Conservation (phyloP, 2,329 filamentous ascomycete species). For the Monilinia fructigena region DNA sequence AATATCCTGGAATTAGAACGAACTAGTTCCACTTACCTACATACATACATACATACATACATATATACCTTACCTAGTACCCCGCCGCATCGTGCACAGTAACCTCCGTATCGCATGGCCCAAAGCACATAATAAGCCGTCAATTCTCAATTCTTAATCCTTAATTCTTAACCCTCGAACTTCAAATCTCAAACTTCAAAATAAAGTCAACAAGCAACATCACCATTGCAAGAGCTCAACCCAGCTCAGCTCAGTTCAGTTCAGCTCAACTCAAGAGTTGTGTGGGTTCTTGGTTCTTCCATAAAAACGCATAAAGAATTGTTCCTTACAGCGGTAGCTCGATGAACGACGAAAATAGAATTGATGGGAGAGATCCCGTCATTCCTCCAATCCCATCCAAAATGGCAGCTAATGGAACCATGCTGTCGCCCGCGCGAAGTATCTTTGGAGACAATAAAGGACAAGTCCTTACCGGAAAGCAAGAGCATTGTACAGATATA, state of each 20-base stretch:
- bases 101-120: background rate
- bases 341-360: constrained; percentile 16
- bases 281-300: background rate
- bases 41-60: too few relatives aligned
- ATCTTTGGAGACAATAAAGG: constrained; percentile 24
- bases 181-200: background rate
- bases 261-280: background rate
- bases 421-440: constrained; percentile 18
- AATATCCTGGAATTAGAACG: too few relatives aligned
- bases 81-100: constrained; percentile 23
- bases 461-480: constrained; percentile 77
- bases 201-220: background rate
- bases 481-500: constrained; percentile 88
- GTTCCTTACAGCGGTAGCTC: background rate
- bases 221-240: background rate
- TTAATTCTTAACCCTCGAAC: too few relatives aligned
- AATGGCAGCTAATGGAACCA: constrained; percentile 30
- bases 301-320: background rate
- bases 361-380: background rate
- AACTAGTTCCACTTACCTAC: too few relatives aligned
- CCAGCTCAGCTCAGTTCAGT: too few relatives aligned
- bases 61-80: background rate
- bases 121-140: background rate
- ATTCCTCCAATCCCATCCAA: background rate
- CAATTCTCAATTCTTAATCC: too few relatives aligned